Evolutionary conservation across 139 green algal species (phyloP), one percentile per base, ranked within the genome.

Genomic region (Pleodorina starrii): DNA sequence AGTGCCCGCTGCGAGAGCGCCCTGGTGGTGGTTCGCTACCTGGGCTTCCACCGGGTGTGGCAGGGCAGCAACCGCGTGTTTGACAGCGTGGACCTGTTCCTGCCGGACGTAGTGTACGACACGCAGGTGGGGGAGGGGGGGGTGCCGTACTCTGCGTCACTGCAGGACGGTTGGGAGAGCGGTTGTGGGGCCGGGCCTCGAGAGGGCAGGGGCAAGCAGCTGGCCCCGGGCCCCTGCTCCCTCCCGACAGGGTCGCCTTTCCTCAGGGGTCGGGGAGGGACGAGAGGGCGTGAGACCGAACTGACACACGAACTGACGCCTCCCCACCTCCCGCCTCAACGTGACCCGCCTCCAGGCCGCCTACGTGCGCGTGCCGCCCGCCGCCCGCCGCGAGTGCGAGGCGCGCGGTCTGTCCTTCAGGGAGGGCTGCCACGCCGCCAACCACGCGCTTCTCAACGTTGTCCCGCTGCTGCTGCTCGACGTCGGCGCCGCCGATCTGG

Each of bases 61-160:
- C 90, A 94, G 69, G 92, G 92, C 66, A 93, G 89, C 35, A 84
- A 90, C 14, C 71, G 93, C 78, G 86, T 96, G 16, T 98, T 99
- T 90, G 97, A 99, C 92, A 92, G 73, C 23, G 96, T 99, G 21
- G 94, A 98, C 74, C 93, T 99, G 9, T 97, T 96, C 90, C 94
- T 99, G 43, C 97, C 98, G 11, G 95, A 98, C 72, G 90, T 97
- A 2, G 84, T 95, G 85, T 98, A 95, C 66, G 84, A 93, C n/a
- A 99, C 97, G 27, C 94, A 96, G 91, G 93, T 93, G 66, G 2
- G 78, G 23, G 50, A n/a, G 73, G 43, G 21, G 46, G 82, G 50
- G 50, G 50, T 25, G 14, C 50, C 50, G 50, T 60, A 60, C 50
- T n/a, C n/a, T n/a, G n/a, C n/a, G n/a, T n/a, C n/a, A n/a, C n/a